Base-by-base conservation (phyloP, 1,284 basidiomycete genomes). In the Omphalotus olearius region DNA sequence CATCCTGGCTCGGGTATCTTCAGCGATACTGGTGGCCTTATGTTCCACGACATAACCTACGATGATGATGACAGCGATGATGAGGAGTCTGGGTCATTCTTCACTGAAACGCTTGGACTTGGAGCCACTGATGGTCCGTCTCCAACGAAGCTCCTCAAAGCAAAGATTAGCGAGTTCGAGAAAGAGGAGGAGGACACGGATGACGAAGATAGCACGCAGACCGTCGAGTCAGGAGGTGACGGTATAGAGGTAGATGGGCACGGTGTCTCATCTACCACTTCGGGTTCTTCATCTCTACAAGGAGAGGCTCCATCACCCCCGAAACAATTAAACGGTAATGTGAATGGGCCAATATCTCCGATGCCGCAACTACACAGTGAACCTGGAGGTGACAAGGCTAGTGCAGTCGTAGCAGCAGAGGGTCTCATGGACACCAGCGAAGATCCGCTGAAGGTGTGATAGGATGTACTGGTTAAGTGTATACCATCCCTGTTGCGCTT, bases 361-460 rank as follows among this genome's bases (percentile, higher is more conserved):
- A 72, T 71, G 38, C 65, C 73, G 54, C 85, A 85, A 59, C 69
- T 85, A 38, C 69, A 72, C 43, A 72, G 76, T 9, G 64, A 71
- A 45, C 82, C 85, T 14, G 69, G 72, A 51, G 83, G 84, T 17
- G 86, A 90, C 58, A 76, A 72, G 47, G 73, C 78, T 36, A 72
- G 76, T 56, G 71, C 76, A 1, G 79, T 76, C 23, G 75, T 80
- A 20, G 77, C 79, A 63, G 79, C 72, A 20, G 89, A 91, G 64
- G 87, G 85, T n/a, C 71, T 89, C 50, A 72, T 85, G 69, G 85
- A 90, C 65, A 70, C 71, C 52, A 87, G 81, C 64, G 87, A 90
- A 67, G 78, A 80, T 62, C 84, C 85, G 40, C 63, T 84, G 61
- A 85, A 82, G 60, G 60, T 55, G 54, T 69, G 61, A 53, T 35